Percentiles rank a stretch among this genome's conserved stretches.
These are phyloP conservation scores for Flammula alnicola DNA, from an alignment of 1,284 basidiomycete genomes.

Conservation along the genomic window DNA sequence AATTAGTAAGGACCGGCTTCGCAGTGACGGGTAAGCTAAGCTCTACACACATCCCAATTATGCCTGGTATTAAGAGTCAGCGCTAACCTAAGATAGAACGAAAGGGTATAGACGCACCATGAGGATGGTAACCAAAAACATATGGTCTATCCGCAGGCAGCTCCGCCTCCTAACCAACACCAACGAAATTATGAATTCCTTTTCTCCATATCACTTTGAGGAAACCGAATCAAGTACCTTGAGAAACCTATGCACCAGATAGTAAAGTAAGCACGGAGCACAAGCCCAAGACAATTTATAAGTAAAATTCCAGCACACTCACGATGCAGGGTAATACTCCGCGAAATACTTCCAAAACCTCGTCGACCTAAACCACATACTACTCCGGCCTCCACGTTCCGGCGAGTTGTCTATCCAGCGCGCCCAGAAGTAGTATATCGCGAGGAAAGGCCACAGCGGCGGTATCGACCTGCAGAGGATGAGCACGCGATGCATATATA, in stretches of 20 bases:
- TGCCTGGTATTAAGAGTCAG: slow-evolving; percentile 51
- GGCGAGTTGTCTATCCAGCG: slow-evolving; percentile 78
- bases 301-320: slow-evolving; percentile 37
- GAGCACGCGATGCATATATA: background rate
- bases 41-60: slow-evolving; percentile 84
- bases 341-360: slow-evolving; percentile 86
- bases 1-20: background rate
- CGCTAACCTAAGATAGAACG: background rate
- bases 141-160: slow-evolving; percentile 91
- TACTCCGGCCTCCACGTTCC: slow-evolving; percentile 77
- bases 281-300: slow-evolving; percentile 34
- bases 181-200: background rate
- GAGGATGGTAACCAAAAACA: slow-evolving; percentile 97
- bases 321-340: slow-evolving; percentile 93
- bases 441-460: slow-evolving; percentile 84
- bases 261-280: too few species aligned
- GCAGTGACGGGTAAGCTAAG: background rate
- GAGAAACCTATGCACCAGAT: slow-evolving; percentile 47
- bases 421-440: slow-evolving; percentile 86
- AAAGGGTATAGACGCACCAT: slow-evolving; percentile 68
- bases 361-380: slow-evolving; percentile 75
- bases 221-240: slow-evolving; percentile 55
- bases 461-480: slow-evolving; percentile 81
- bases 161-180: slow-evolving; percentile 70
- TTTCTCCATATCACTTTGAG: background rate